Percentiles rank a stretch among this genome's conserved stretches.
Evolutionary conservation across 768 basidiomycete species (phyloP).

Genomic region (Boletus rubroflammeus): DNA sequence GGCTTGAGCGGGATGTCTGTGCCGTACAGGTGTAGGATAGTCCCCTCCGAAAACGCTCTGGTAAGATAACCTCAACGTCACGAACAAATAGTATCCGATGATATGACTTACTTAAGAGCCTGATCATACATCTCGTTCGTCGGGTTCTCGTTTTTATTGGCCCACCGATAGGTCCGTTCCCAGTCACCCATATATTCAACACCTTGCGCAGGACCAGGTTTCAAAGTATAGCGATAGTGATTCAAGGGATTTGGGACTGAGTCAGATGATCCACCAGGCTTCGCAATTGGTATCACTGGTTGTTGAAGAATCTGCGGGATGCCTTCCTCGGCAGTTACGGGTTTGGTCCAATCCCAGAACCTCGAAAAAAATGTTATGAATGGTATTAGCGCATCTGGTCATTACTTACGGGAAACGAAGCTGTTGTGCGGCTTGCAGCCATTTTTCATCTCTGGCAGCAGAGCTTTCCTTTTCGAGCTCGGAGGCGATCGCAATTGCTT

Average conservation of each 20-base stretch:
- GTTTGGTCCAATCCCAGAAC: slow-evolving; percentile 20
- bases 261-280: background rate
- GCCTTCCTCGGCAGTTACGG: background rate
- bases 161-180: slow-evolving; percentile 18
- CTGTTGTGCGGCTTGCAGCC: slow-evolving; percentile 10
- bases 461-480: background rate
- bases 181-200: slow-evolving; percentile 6
- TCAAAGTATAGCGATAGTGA: slow-evolving; percentile 6
- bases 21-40: background rate
- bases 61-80: background rate
- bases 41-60: slow-evolving; percentile 6
- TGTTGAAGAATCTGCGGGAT: slow-evolving; percentile 6
- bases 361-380: background rate
- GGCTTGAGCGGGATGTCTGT: background rate
- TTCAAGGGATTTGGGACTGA: slow-evolving; percentile 12
- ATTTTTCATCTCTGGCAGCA: slow-evolving; percentile 1
- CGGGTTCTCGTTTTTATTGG: background rate
- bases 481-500: slow-evolving; percentile 14
- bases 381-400: background rate
- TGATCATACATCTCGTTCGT: slow-evolving; percentile 9
- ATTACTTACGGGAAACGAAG: slow-evolving; percentile 19
- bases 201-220: background rate
- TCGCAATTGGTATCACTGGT: background rate
- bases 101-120: slow-evolving; percentile 7
- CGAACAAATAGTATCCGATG: too few relatives aligned